Conservation (phyloP, 106 monocot species). For the Amphibolis antarctica region DNA sequence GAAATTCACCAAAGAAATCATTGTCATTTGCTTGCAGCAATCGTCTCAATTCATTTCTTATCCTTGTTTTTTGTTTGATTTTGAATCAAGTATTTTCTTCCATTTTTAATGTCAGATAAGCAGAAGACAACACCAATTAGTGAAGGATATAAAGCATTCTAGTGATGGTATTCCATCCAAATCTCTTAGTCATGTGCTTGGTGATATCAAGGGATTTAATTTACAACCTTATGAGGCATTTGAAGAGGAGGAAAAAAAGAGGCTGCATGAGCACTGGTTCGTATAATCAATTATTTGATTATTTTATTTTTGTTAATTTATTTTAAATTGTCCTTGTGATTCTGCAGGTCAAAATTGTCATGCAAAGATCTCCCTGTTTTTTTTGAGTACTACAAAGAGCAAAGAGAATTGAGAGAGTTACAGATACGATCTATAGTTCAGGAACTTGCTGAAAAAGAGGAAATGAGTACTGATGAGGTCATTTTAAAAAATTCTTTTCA, state of each 20-base stretch:
- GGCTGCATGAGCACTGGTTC: slow-evolving; percentile 57
- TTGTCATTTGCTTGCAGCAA: background rate
- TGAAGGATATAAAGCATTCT: slow-evolving; percentile 52
- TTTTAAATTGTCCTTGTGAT: background rate
- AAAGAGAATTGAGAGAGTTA: slow-evolving; percentile 21
- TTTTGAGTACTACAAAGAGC: slow-evolving; percentile 23
- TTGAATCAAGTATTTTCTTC: background rate
- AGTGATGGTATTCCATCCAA: slow-evolving; percentile 60
- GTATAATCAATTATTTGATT: slow-evolving; percentile 40
- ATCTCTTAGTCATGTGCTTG: slow-evolving; percentile 45
- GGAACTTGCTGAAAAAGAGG: slow-evolving; percentile 37
- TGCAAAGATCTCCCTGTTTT: slow-evolving; percentile 40
- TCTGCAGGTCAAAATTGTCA: slow-evolving; percentile 42
- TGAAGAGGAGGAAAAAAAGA: slow-evolving; percentile 48
- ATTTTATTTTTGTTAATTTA: slow-evolving; percentile 8
- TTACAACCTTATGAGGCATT: slow-evolving; percentile 39
- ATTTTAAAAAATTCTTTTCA: background rate
- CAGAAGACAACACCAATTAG: slow-evolving; percentile 36
- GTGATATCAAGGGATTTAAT: slow-evolving; percentile 47
- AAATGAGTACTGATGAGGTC: slow-evolving; percentile 28
- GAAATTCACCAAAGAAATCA: background rate
- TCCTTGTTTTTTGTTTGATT: background rate
- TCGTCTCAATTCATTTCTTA: background rate
- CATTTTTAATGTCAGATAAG: slow-evolving; percentile 41
- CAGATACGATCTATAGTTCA: slow-evolving; percentile 21